Conservation (phyloP, 2,329 filamentous ascomycete species). For the Sclerotinia spermophila region DNA sequence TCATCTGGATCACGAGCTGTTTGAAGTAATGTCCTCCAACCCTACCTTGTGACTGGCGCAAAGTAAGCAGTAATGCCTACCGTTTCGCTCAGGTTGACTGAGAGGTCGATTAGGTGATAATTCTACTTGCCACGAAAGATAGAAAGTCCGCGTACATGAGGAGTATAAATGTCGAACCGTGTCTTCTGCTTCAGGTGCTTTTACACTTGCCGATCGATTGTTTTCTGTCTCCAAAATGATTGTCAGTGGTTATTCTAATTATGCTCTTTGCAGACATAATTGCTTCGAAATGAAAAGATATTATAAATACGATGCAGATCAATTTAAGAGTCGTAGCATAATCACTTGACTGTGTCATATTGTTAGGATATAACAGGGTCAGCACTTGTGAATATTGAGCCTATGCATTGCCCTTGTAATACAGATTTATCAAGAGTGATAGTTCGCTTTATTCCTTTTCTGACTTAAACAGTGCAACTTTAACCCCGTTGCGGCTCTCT, state of each 20-base stretch:
- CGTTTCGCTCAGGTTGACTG: neutral
- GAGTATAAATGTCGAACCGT: no score
- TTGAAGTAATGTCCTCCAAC: neutral
- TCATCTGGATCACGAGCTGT: neutral
- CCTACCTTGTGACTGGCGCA: neutral
- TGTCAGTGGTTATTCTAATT: no score
- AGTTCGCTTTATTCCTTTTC: neutral
- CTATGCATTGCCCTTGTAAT: neutral
- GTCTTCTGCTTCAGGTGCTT: no score
- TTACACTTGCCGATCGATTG: no score
- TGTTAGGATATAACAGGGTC: neutral
- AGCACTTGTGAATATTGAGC: neutral
- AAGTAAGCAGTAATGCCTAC: neutral
- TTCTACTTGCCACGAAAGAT: neutral
- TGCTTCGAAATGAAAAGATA: no score
- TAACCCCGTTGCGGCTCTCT: slow-evolving; percentile 17
- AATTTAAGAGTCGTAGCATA: no score
- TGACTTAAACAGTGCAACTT: slow-evolving; percentile 11
- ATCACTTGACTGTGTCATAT: no score
- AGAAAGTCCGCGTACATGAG: neutral
- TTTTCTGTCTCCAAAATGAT: no score
- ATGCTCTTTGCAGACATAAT: no score
- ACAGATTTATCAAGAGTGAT: neutral
- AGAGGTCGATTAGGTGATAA: neutral
- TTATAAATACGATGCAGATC: no score